Evolutionary conservation across 2,329 filamentous ascomycete genomes (phyloP).

Genomic region (Knufia petricola): DNA sequence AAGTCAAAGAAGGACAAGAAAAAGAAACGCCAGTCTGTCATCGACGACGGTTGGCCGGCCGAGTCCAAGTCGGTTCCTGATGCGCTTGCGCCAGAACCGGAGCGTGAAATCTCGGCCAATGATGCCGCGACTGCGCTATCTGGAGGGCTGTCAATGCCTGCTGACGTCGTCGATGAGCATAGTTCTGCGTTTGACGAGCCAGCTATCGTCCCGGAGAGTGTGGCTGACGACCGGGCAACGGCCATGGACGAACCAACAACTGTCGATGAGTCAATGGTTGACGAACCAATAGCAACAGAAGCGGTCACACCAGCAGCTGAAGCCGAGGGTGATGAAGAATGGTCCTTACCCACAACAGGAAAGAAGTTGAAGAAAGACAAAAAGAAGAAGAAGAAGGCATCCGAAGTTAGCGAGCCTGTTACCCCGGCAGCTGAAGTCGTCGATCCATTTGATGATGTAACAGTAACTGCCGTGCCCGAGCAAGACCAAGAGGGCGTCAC

Average conservation of each 20-base stretch:
- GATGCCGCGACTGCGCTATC: background rate
- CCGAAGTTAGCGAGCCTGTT: background rate
- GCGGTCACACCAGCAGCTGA: background rate
- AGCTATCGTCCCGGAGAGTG: background rate
- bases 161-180: background rate
- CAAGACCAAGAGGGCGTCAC: background rate
- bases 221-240: background rate
- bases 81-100: background rate
- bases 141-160: background rate
- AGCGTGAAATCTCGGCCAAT: background rate
- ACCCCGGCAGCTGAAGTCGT: background rate
- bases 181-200: too few species aligned
- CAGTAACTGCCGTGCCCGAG: background rate
- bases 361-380: slow-evolving; percentile 6
- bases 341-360: background rate
- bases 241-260: background rate
- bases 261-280: too few species aligned
- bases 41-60: background rate
- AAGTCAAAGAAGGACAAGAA: slow-evolving; percentile 23
- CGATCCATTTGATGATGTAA: background rate
- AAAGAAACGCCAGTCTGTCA: background rate
- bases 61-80: background rate
- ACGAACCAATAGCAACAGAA: background rate
- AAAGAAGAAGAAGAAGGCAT: slow-evolving; percentile 12
- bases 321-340: slow-evolving; percentile 1